phyloP scores from a whole-genome alignment of 495 filamentous ascomycete species.

The Cudoniella acicularis region DNA sequence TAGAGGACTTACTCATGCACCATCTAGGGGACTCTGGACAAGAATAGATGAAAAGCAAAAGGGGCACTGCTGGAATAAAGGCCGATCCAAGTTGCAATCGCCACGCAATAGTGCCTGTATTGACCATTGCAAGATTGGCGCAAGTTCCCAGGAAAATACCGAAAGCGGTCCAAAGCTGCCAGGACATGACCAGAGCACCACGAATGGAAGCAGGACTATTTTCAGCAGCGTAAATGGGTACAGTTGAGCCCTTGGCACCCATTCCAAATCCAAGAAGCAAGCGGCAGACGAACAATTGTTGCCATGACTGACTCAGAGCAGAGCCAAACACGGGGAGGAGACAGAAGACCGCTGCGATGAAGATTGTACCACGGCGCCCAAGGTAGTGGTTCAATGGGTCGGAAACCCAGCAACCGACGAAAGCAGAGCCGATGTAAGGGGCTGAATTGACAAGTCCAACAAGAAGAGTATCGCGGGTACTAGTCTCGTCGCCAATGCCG shows the following conservation, averaged over 20 bases:
- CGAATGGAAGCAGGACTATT: constrained; percentile 72
- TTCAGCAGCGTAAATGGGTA: constrained; percentile 73
- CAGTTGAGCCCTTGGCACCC: constrained; percentile 51
- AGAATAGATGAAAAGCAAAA: constrained; percentile 62
- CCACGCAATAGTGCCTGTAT: constrained; percentile 59
- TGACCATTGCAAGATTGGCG: constrained; percentile 63
- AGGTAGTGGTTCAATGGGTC: constrained; percentile 66
- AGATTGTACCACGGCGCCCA: constrained; percentile 61
- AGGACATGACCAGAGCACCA: constrained; percentile 76
- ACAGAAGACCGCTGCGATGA: constrained; percentile 45
- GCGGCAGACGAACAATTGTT: constrained; percentile 57
- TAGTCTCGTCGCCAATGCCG: constrained; percentile 19
- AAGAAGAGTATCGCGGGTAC: neutral
- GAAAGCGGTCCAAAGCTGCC: constrained; percentile 72
- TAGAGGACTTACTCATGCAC: constrained; percentile 41
- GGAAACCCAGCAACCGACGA: constrained; percentile 64
- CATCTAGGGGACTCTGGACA: constrained; percentile 65
- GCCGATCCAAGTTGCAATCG: constrained; percentile 75
- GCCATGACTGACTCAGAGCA: constrained; percentile 59
- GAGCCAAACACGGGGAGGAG: constrained; percentile 53
- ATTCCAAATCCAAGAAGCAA: constrained; percentile 72
- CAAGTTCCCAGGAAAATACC: constrained; percentile 66
- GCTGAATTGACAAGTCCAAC: constrained; percentile 60
- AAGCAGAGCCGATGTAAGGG: constrained; percentile 26
- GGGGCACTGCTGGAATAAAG: constrained; percentile 68